phyloP scores from a whole-genome alignment of 495 filamentous ascomycete genomes.

The Xylaria nigripes region DNA sequence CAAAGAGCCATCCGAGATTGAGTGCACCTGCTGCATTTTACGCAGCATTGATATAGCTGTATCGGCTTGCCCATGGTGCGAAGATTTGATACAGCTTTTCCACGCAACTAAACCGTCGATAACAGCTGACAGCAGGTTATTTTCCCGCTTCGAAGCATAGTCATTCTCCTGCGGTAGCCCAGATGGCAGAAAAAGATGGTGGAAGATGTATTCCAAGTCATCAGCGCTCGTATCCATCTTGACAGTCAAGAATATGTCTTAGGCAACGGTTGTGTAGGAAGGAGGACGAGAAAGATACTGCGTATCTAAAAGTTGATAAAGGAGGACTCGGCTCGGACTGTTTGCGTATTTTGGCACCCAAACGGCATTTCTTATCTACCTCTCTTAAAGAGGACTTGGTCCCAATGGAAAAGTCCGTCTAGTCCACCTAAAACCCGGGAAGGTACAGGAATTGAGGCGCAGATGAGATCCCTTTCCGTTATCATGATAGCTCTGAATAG shows the following conservation, averaged over 20 bases:
- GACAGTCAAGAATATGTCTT: background rate
- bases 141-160: slow-evolving; percentile 10
- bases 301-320: no score
- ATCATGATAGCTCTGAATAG: no score
- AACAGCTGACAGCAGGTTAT: background rate
- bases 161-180: slow-evolving; percentile 44
- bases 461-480: no score
- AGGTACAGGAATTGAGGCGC: no score
- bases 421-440: no score
- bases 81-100: background rate
- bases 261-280: no score
- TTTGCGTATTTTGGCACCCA: no score
- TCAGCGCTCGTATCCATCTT: background rate
- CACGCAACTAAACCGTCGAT: slow-evolving; percentile 1
- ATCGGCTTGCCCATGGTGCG: background rate
- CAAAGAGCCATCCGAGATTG: slow-evolving; percentile 10
- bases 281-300: no score
- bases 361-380: no score
- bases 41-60: slow-evolving; percentile 2
- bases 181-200: slow-evolving; percentile 54
- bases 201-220: slow-evolving; percentile 28
- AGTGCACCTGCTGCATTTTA: slow-evolving; percentile 18
- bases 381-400: no score
- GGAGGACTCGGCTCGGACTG: no score
- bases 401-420: no score